Evolutionary conservation across 1,284 basidiomycete species (phyloP), one percentile per base, ranked within the genome.

Genomic region (Anthracocystis setariae): DNA sequence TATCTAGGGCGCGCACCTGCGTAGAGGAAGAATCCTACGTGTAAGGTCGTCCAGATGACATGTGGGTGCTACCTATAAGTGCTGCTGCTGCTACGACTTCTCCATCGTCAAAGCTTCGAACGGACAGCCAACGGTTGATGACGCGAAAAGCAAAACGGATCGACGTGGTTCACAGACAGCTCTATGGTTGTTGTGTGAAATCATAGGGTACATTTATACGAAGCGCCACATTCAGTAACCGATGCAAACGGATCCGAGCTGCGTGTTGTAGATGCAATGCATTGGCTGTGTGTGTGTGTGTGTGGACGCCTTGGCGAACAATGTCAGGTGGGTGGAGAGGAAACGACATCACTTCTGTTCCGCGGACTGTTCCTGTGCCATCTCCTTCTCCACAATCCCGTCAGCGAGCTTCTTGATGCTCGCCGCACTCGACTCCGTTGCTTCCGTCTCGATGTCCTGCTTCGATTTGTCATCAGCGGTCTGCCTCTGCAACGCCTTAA

Each of bases 391-490:
- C 3, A 69, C 71, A 20, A 74, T 74, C 2, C 51, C 58, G 35
- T 73, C 66, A 13, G 69, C 72, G 35, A 74, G 56, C 62, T 63
- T 56, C 61, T 58, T 67, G 40, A 63, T 53, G 18, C 35, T 56
- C 24, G 65, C 57, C 5, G 71, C 71, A 27, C 51, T 47, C 25
- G 47, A 50, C 2, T 20, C 46, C n/a, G 54, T 39, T 24, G 47
- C 15, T 8, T 33, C 13, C 2, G 54, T 29, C 1, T 47, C 38
- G n/a, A 13, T 13, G n/a, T 23, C 42, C 39, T 7, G n/a, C 8
- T 23, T 25, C 3, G 10, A 32, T 13, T 20, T 23, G 23, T 43
- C 32, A 1, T 20, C 29, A 9, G 57, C 47, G 20, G 44, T 51
- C 3, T 56, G 43, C 5, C 68, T 45, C 25, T 63, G 69, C 48